A percentile compares a stretch with the other conserved stretches of the same genome.
These are phyloP conservation scores for Thermomyces lanuginosus DNA, from an alignment of 2,329 filamentous ascomycete species.

Conservation along the genomic window DNA sequence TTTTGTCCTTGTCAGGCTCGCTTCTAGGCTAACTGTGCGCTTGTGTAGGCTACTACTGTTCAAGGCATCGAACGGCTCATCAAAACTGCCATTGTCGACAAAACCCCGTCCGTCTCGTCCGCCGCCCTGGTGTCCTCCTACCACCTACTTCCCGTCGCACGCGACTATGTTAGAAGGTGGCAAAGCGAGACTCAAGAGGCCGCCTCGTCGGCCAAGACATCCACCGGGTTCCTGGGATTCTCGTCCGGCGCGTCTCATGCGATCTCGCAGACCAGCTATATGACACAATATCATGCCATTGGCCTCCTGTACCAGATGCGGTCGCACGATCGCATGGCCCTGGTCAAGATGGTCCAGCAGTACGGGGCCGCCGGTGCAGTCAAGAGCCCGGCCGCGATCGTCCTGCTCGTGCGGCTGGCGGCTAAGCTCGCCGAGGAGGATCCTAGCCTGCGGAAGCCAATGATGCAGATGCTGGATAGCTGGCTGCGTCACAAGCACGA, in stretches of 20 bases:
- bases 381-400: slow-evolving; percentile 83
- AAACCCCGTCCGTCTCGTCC: slow-evolving; percentile 92
- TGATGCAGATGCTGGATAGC: slow-evolving; percentile 91
- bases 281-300: slow-evolving; percentile 98
- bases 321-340: slow-evolving; percentile 88
- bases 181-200: slow-evolving; percentile 97
- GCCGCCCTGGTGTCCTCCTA: slow-evolving; percentile 94
- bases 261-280: slow-evolving; percentile 71
- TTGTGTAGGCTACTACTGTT: slow-evolving; percentile 64
- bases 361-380: slow-evolving; percentile 81
- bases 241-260: slow-evolving; percentile 56
- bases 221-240: slow-evolving; percentile 81
- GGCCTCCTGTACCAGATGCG: slow-evolving; percentile 96
- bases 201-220: slow-evolving; percentile 75
- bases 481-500: slow-evolving; percentile 98
- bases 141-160: slow-evolving; percentile 88
- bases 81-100: slow-evolving; percentile 98
- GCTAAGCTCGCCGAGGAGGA: slow-evolving; percentile 93
- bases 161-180: slow-evolving; percentile 91
- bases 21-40: slow-evolving; percentile 2
- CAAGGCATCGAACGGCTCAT: slow-evolving; percentile 96
- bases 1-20: slow-evolving; percentile 7
- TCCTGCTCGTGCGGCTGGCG: slow-evolving; percentile 83
- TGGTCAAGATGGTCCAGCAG: slow-evolving; percentile 99
- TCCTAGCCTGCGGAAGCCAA: slow-evolving; percentile 70